These are phyloP conservation scores for Eremothecium gossypii DNA, from an alignment of 1,139 yeast genomes.

Conservation along the genomic window DNA sequence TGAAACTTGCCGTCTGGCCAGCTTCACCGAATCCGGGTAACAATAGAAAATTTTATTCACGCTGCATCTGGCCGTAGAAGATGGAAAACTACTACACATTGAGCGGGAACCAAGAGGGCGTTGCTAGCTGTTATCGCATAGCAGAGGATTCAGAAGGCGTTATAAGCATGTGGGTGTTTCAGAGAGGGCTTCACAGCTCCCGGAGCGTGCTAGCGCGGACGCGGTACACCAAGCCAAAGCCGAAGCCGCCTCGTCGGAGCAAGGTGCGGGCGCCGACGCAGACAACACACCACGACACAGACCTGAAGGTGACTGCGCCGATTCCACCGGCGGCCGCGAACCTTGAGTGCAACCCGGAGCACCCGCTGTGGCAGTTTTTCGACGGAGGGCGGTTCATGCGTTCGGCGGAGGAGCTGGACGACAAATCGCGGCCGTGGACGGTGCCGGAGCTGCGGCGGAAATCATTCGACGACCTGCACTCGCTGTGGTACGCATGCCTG, in stretches of 20 bases:
- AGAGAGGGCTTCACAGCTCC: constrained; percentile 17
- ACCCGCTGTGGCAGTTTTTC: constrained; percentile 94
- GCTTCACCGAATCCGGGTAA: no score
- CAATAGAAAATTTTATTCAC: no score
- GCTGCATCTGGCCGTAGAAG: no score
- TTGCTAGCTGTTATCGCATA: no score
- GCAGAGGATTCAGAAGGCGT: no score
- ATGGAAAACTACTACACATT: no score
- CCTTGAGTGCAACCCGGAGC: constrained; percentile 68
- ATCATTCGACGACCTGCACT: constrained; percentile 84
- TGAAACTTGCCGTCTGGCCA: no score
- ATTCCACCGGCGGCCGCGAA: constrained; percentile 73
- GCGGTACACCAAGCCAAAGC: constrained; percentile 24
- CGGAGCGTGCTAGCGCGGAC: constrained; percentile 18
- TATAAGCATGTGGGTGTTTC: constrained; percentile 1
- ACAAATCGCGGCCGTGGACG: constrained; percentile 73
- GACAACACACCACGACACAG: constrained; percentile 23
- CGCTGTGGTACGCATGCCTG: constrained; percentile 78
- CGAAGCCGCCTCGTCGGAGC: constrained; percentile 16
- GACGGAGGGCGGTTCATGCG: constrained; percentile 54
- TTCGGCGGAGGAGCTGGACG: constrained; percentile 45
- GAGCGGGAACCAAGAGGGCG: no score
- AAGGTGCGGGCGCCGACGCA: constrained; percentile 20
- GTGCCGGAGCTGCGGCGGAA: constrained; percentile 84
- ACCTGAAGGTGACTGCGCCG: constrained; percentile 62